A percentile compares a stretch with the other conserved stretches of the same genome.
phyloP scores from a whole-genome alignment of 257 asterid genomes.

The Nicotiana otophora region DNA sequence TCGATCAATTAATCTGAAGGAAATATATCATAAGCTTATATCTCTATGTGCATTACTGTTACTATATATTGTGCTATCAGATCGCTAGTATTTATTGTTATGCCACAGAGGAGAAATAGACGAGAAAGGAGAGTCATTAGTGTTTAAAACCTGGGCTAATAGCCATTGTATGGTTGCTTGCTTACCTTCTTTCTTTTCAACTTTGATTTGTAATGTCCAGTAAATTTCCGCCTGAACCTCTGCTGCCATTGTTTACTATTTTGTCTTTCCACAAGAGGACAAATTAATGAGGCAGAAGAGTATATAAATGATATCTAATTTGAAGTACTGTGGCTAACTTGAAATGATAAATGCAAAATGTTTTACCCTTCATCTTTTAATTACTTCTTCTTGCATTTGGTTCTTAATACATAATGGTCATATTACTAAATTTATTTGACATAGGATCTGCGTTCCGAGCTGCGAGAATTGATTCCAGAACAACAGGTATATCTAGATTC shows the following conservation, averaged over 20 bases:
- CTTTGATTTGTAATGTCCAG: neutral
- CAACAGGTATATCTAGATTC: slow-evolving; percentile 49
- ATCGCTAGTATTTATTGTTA: neutral
- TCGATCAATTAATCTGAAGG: too few relatives aligned
- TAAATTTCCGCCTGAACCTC: neutral
- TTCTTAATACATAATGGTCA: neutral
- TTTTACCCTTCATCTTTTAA: neutral
- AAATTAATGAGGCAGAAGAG: neutral
- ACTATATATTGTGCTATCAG: neutral
- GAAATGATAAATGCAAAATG: neutral
- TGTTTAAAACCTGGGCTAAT: too few relatives aligned
- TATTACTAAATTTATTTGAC: slow-evolving; percentile 1
- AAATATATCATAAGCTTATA: neutral
- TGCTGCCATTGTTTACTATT: neutral
- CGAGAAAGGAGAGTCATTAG: too few relatives aligned
- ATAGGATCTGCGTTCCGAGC: slow-evolving; percentile 75
- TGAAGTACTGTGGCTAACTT: neutral
- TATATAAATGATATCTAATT: neutral
- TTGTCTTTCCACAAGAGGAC: neutral
- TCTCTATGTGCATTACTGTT: neutral
- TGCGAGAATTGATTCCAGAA: slow-evolving; percentile 82
- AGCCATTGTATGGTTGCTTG: too few relatives aligned
- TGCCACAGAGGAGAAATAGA: neutral
- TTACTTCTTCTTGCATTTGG: slow-evolving; percentile 11
- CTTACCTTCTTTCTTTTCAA: neutral